These are phyloP conservation scores for Maudiozyma turicensis DNA, from an alignment of 805 yeast species.

Conservation along the genomic window DNA sequence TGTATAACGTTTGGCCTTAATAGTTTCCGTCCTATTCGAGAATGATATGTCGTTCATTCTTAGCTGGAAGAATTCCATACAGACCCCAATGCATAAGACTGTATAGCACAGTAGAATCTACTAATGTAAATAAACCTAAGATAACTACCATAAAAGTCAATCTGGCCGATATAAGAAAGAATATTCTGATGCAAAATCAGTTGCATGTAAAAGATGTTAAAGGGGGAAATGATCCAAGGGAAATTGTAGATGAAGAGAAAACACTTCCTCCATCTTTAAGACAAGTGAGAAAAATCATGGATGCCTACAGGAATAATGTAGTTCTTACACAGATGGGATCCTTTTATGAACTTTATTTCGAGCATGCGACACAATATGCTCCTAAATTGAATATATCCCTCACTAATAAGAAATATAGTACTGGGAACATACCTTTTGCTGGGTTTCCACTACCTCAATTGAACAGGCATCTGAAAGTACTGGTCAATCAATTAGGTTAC, in stretches of 20 bases:
- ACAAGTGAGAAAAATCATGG: constrained; percentile 34
- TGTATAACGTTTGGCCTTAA: no score
- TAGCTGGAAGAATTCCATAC: background rate
- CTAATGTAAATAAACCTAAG: background rate
- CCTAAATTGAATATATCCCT: constrained; percentile 63
- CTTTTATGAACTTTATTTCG: constrained; percentile 80
- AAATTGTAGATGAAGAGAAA: background rate
- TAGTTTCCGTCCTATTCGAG: background rate
- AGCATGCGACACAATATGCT: constrained; percentile 72
- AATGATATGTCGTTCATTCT: background rate
- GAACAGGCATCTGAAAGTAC: constrained; percentile 59
- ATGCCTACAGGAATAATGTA: constrained; percentile 41
- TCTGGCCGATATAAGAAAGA: background rate
- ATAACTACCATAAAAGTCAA: background rate
- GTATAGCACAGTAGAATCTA: background rate
- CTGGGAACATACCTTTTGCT: constrained; percentile 60
- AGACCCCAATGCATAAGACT: background rate
- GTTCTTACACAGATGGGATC: constrained; percentile 78
- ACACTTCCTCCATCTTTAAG: constrained; percentile 30
- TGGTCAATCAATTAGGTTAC: constrained; percentile 59
- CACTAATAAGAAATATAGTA: constrained; percentile 42
- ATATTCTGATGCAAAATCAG: background rate
- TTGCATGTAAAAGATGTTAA: background rate
- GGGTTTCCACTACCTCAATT: constrained; percentile 77
- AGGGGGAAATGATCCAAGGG: background rate